A percentile compares a stretch with the other conserved stretches of the same genome.
These are phyloP conservation scores for Apiospora saccharicola DNA, from an alignment of 2,329 filamentous ascomycete species.

Conservation along the genomic window DNA sequence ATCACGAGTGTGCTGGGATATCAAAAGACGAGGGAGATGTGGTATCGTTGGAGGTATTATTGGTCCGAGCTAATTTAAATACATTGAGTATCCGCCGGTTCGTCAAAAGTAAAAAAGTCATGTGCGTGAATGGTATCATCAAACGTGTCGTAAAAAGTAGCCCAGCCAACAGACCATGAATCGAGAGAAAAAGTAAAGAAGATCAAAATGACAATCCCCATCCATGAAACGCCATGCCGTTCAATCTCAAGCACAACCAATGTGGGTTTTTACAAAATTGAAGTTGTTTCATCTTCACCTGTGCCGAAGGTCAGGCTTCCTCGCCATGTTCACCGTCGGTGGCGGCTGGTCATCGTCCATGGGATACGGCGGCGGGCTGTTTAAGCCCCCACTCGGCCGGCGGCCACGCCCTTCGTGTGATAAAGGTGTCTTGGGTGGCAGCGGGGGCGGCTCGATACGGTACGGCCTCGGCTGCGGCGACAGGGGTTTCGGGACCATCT, in stretches of 20 bases:
- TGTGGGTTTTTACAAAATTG: not conserved
- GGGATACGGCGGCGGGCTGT: conserved; percentile 74
- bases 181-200: not conserved
- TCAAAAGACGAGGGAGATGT: not conserved
- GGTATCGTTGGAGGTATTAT: conserved; percentile 3
- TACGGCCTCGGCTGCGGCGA: conserved; percentile 44
- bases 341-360: conserved; percentile 77
- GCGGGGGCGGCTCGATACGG: conserved; percentile 69
- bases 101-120: not conserved
- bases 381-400: conserved; percentile 38
- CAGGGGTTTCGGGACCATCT: conserved; percentile 34
- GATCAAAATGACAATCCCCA: not conserved
- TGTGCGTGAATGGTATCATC: conserved; percentile 34
- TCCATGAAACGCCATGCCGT: conserved; percentile 12
- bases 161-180: conserved; percentile 28
- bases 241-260: not conserved
- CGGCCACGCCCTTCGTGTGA: conserved; percentile 54
- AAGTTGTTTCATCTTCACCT: conserved; percentile 43
- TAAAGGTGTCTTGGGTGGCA: conserved; percentile 81
- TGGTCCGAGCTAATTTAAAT: not conserved
- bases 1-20: not conserved
- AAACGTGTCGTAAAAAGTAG: conserved; percentile 28
- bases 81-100: not conserved
- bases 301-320: conserved; percentile 78
- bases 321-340: conserved; percentile 83